Conservation (phyloP, 1,284 basidiomycete genomes). For the Rhodotorula sp. region DNA sequence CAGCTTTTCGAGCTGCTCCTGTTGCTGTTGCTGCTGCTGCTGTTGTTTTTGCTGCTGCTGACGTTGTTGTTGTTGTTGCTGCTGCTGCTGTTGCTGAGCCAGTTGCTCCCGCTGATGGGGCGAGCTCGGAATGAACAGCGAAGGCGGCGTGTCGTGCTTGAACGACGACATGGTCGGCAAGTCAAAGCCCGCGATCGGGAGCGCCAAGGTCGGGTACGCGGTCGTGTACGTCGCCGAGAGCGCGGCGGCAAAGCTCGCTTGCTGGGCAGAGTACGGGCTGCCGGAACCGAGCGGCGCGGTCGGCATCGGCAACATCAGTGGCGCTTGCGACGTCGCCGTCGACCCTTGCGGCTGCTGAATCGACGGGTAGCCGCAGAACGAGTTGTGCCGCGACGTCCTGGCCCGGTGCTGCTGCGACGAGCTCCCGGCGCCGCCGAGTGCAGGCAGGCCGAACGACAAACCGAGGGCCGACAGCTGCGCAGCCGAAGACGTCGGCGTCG, state of each 20-base stretch:
- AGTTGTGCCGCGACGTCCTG: not conserved
- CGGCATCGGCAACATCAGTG: constrained; percentile 2
- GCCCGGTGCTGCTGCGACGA: not conserved
- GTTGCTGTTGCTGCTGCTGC: not conserved
- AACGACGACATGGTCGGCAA: constrained; percentile 3
- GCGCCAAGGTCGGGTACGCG: constrained; percentile 22
- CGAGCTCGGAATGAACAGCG: not conserved
- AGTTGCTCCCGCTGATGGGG: not conserved
- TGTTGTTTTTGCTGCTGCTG: not conserved
- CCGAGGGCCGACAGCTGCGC: constrained; percentile 11
- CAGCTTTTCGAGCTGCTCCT: not conserved
- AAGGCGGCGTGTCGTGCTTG: constrained; percentile 13
- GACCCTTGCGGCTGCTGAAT: not conserved
- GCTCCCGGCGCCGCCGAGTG: not conserved
- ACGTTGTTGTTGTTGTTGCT: too few species aligned
- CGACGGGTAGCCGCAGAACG: constrained; percentile 1
- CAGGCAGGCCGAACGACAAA: constrained; percentile 21
- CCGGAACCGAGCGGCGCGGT: not conserved
- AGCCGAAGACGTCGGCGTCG: not conserved
- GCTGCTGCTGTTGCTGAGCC: not conserved
- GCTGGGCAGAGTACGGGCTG: not conserved
- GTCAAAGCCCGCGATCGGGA: constrained; percentile 18
- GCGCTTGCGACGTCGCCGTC: not conserved
- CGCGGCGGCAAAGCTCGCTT: constrained; percentile 1
- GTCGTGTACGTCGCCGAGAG: constrained; percentile 23